Conservation (phyloP, 805 yeast species). For the Teunomyces pallodes region DNA sequence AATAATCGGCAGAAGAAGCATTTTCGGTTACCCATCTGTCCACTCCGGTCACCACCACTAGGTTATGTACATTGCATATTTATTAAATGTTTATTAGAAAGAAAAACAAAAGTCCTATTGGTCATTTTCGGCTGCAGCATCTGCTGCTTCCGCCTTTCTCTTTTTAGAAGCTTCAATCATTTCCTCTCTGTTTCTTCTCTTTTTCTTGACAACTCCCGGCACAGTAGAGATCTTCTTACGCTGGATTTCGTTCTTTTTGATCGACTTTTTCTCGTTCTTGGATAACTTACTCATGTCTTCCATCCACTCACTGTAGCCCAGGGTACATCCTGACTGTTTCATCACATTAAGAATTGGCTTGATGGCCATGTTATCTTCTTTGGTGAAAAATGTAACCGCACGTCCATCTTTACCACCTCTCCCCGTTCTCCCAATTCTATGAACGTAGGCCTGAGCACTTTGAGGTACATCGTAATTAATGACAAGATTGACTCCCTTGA, state of each 20-base stretch:
- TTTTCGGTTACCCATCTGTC: slow-evolving; percentile 80
- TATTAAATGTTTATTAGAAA: slow-evolving; percentile 1
- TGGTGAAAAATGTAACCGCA: slow-evolving; percentile 91
- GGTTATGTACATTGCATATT: neutral
- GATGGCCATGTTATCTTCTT: slow-evolving; percentile 73
- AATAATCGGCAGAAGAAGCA: slow-evolving; percentile 90
- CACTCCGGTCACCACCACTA: slow-evolving; percentile 41
- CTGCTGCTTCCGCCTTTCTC: slow-evolving; percentile 38
- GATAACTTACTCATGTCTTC: slow-evolving; percentile 62
- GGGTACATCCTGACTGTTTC: slow-evolving; percentile 81
- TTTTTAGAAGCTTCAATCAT: slow-evolving; percentile 77
- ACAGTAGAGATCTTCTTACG: slow-evolving; percentile 83
- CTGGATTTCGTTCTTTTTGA: slow-evolving; percentile 57
- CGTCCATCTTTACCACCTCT: slow-evolving; percentile 86
- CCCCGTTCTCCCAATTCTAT: slow-evolving; percentile 98
- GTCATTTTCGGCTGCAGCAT: neutral
- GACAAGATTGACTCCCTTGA: slow-evolving; percentile 91
- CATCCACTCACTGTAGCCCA: slow-evolving; percentile 78
- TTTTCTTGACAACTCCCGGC: slow-evolving; percentile 62
- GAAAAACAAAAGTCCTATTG: neutral
- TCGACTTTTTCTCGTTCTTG: slow-evolving; percentile 57
- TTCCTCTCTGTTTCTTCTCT: slow-evolving; percentile 59
- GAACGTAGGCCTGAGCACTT: slow-evolving; percentile 91
- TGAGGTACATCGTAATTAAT: slow-evolving; percentile 96
- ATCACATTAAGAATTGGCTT: slow-evolving; percentile 89